Conservation (phyloP, 2,329 filamentous ascomycete species). For the Fragosphaeria purpurea region DNA sequence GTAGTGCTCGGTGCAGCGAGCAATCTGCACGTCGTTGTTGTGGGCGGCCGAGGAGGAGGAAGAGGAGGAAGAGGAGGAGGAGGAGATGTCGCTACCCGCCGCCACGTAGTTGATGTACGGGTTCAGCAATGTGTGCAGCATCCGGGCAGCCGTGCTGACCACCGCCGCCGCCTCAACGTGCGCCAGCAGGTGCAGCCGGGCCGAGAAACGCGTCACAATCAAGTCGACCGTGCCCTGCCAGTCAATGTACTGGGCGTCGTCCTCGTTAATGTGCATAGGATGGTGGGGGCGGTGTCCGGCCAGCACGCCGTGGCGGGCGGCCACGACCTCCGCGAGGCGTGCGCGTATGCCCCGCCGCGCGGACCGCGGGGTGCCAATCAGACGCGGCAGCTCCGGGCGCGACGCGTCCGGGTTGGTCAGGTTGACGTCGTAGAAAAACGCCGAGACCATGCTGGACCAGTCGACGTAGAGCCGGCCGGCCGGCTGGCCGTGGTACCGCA, state of each 20-base stretch:
- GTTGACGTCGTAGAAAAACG: conserved; percentile 40
- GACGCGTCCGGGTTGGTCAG: conserved; percentile 30
- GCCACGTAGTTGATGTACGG: conserved; percentile 34
- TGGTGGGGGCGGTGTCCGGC: conserved; percentile 19
- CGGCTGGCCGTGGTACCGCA: conserved; percentile 37
- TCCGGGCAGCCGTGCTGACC: conserved; percentile 26
- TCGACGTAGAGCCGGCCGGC: conserved; percentile 32
- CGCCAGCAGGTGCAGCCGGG: conserved; percentile 37
- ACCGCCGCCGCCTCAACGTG: conserved; percentile 19
- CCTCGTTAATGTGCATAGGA: conserved; percentile 17
- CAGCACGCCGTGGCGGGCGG: conserved; percentile 20
- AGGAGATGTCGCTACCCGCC: conserved; percentile 15
- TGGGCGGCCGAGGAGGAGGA: background rate
- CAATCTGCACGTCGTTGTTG: conserved; percentile 2
- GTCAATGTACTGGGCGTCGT: conserved; percentile 26
- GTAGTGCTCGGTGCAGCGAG: conserved; percentile 38
- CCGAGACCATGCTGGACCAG: conserved; percentile 41
- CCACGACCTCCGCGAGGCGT: conserved; percentile 17
- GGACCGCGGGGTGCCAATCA: conserved; percentile 11
- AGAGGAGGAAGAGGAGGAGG: no score
- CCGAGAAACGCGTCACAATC: conserved; percentile 51
- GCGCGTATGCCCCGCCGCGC: conserved; percentile 21
- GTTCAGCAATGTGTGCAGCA: conserved; percentile 18
- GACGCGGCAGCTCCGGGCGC: conserved; percentile 17
- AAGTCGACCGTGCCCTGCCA: conserved; percentile 63